Evolutionary conservation across 192 early-diverging fungal genomes (phyloP), one percentile per base, ranked within the genome.

Genomic region (Mortierella antarctica): DNA sequence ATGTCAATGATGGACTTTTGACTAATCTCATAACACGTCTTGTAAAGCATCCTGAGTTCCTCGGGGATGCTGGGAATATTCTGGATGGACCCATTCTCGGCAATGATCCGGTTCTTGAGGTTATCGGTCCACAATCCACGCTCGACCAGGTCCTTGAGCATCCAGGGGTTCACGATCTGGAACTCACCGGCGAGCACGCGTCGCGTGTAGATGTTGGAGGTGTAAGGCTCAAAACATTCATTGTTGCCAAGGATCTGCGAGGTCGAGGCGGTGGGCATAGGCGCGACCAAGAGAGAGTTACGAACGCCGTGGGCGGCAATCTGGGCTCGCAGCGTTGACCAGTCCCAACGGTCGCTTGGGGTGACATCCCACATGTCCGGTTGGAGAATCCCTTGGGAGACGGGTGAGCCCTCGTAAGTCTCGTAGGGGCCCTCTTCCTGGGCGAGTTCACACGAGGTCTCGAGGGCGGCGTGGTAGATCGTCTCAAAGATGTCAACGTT

Each of bases 181-280:
- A 99, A 99, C 85, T 99, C 97, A 44, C 97, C 97, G 23, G 95
- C 93, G 55, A 99, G 82, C 1, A 98, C 97, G 65, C 97, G 95
- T 51, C 97, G 92, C 14, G 96, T 97, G 86, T 99, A 99, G 56
- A 99, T 91, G 86, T 99, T 99, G 80, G 88, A 91, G 57, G 92
- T 95, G 67, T 94, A 96, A 12, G 93, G 94, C 84, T 93, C 97
- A 73, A 97, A 99, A 81, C 95, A 96, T 88, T 99, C 97, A 84
- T 99, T 99, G 89, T 94, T 95, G 39, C 97, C 97, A 7, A 99
- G 88, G 69, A 99, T 99, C 85, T 99, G 97, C 17, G 93, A 95
- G 8, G 97, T 99, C 10, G 94, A 95, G 3, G 97, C 97, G 0
- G 97, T 99, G 1, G 97, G 97, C 97, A 99, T 99, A 0, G 97